These are phyloP conservation scores for Zymoseptoria passerinii DNA, from an alignment of 2,329 filamentous ascomycete species.

Conservation along the genomic window DNA sequence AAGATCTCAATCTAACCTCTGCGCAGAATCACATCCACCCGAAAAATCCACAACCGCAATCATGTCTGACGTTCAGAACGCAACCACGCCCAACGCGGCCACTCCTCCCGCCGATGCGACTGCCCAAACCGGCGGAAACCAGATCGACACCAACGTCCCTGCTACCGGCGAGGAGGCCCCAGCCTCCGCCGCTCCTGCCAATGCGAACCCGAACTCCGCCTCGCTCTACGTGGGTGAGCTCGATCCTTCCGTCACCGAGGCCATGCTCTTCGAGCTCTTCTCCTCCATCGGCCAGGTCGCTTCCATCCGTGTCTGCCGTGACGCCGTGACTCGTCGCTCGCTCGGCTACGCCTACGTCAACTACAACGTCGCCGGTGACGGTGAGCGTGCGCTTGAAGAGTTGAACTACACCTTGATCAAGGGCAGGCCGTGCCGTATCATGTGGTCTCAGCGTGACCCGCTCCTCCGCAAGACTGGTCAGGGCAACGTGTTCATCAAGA, in stretches of 20 bases:
- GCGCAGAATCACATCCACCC: not conserved
- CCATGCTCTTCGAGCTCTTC: slow-evolving; percentile 99
- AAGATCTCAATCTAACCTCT: slow-evolving; percentile 8
- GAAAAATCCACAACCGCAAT: slow-evolving; percentile 8
- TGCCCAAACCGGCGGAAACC: slow-evolving; percentile 45
- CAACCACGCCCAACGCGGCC: slow-evolving; percentile 54
- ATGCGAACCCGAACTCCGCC: slow-evolving; percentile 72
- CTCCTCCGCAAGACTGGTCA: slow-evolving; percentile 98
- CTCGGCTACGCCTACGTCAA: slow-evolving; percentile 99
- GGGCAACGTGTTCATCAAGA: slow-evolving; percentile 99
- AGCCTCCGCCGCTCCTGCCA: slow-evolving; percentile 58
- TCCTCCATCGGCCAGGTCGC: slow-evolving; percentile 98
- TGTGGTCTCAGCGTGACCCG: slow-evolving; percentile 99
- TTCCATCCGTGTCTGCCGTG: slow-evolving; percentile 98
- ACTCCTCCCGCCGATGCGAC: slow-evolving; percentile 60
- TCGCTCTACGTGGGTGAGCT: slow-evolving; percentile 99
- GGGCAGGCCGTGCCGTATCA: slow-evolving; percentile 97
- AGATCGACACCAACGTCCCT: slow-evolving; percentile 65
- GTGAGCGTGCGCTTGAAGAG: slow-evolving; percentile 97
- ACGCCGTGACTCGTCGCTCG: slow-evolving; percentile 95
- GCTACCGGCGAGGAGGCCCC: slow-evolving; percentile 59
- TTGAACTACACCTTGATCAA: slow-evolving; percentile 99
- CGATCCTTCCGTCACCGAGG: slow-evolving; percentile 94
- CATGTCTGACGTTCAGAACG: slow-evolving; percentile 39
- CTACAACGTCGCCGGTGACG: slow-evolving; percentile 95